A percentile compares a stretch with the other conserved stretches of the same genome.
Conservation (phyloP, 2,329 filamentous ascomycete species). For the Microdochium nivale region DNA sequence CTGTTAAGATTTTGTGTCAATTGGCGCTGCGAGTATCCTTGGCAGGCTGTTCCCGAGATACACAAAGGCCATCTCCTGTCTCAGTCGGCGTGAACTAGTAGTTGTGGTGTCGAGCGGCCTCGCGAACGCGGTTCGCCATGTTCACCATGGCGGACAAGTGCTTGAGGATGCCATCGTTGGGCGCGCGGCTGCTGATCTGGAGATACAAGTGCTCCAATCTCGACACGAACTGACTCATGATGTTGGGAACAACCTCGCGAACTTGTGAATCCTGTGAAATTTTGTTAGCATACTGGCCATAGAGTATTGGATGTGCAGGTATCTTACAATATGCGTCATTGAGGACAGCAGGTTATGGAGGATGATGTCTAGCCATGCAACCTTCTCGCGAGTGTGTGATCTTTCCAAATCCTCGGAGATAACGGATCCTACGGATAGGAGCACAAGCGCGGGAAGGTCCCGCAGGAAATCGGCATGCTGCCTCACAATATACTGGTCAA, state of each 20-base stretch:
- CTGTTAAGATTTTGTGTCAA: not conserved
- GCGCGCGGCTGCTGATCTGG: constrained; percentile 37
- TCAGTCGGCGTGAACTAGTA: constrained; percentile 9
- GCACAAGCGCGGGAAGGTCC: constrained; percentile 50
- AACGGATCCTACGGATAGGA: constrained; percentile 56
- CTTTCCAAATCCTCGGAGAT: constrained; percentile 51
- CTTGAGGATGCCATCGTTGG: constrained; percentile 37
- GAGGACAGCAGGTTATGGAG: constrained; percentile 43
- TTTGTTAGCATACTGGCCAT: constrained; percentile 16
- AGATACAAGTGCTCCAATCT: constrained; percentile 44
- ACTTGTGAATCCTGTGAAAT: constrained; percentile 40
- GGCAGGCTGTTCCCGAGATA: too few species aligned
- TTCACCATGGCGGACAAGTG: constrained; percentile 35
- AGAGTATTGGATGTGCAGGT: constrained; percentile 2
- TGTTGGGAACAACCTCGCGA: constrained; percentile 45
- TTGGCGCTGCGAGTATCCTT: not conserved
- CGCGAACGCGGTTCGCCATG: constrained; percentile 16
- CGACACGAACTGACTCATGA: constrained; percentile 44
- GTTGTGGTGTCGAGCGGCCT: constrained; percentile 10
- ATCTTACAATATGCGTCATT: constrained; percentile 41
- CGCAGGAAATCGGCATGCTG: constrained; percentile 44
- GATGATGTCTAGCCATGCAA: constrained; percentile 53
- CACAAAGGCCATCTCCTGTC: too few species aligned
- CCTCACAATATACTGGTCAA: constrained; percentile 44
- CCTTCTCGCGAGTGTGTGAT: constrained; percentile 42